Evolutionary conservation across 257 asterid species (phyloP).

Genomic region (Cordia subcordata): DNA sequence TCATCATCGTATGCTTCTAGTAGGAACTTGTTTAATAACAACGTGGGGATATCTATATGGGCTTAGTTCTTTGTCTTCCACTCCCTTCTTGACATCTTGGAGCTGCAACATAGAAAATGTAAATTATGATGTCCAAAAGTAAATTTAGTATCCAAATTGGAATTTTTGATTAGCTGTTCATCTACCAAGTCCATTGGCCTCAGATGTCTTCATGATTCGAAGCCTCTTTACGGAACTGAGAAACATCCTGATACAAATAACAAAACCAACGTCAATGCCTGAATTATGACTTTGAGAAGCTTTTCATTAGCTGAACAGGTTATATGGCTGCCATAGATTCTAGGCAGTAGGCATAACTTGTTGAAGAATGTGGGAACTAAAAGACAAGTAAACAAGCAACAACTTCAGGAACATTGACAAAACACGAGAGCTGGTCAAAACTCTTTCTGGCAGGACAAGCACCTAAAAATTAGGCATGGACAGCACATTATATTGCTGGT

Average conservation of each 20-base stretch:
- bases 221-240: slow-evolving; percentile 69
- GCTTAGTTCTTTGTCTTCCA: slow-evolving; percentile 20
- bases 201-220: slow-evolving; percentile 64
- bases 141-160: background rate
- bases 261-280: slow-evolving; percentile 10
- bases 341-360: background rate
- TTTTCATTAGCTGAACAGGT: slow-evolving; percentile 1
- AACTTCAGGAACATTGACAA: no score
- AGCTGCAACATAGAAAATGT: slow-evolving; percentile 27
- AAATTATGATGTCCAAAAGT: background rate
- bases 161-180: background rate
- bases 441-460: no score
- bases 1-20: slow-evolving; percentile 20
- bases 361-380: background rate
- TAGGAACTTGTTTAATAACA: slow-evolving; percentile 7
- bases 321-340: background rate
- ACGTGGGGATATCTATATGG: slow-evolving; percentile 20
- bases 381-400: no score
- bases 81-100: slow-evolving; percentile 45
- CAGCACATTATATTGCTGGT: no score
- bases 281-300: slow-evolving; percentile 6
- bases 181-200: slow-evolving; percentile 68
- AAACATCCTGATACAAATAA: slow-evolving; percentile 58
- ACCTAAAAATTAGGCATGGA: no score
- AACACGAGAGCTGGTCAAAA: no score